phyloP scores from a whole-genome alignment of 2,329 filamentous ascomycete species.

The Hypoxylon sp. region DNA sequence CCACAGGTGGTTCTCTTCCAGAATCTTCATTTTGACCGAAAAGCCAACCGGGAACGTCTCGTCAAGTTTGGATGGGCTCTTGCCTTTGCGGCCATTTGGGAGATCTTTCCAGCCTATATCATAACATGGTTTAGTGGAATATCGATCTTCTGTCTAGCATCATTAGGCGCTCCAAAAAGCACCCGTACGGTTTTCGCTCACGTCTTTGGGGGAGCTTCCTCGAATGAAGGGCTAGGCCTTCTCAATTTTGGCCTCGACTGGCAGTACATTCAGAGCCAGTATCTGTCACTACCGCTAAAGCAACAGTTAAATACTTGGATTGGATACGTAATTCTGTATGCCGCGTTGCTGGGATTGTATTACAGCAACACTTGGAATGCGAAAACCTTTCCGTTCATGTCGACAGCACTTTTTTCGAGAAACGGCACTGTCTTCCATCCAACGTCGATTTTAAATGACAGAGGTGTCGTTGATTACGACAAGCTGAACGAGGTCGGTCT shows the following conservation, averaged over 20 bases:
- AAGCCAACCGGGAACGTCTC: slow-evolving; percentile 66
- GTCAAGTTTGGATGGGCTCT: slow-evolving; percentile 68
- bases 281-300: slow-evolving; percentile 67
- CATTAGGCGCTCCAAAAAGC: slow-evolving; percentile 64
- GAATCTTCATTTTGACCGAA: slow-evolving; percentile 66
- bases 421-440: slow-evolving; percentile 31
- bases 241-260: slow-evolving; percentile 68
- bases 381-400: slow-evolving; percentile 68
- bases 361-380: slow-evolving; percentile 65
- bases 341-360: slow-evolving; percentile 67
- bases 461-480: slow-evolving; percentile 19
- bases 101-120: slow-evolving; percentile 69
- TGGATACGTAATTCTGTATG: slow-evolving; percentile 65
- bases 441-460: slow-evolving; percentile 26
- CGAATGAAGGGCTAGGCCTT: slow-evolving; percentile 67
- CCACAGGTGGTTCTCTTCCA: slow-evolving; percentile 69
- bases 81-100: slow-evolving; percentile 64
- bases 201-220: slow-evolving; percentile 66
- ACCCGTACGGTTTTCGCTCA: slow-evolving; percentile 62
- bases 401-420: slow-evolving; percentile 54
- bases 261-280: slow-evolving; percentile 70
- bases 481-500: slow-evolving; percentile 30
- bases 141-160: slow-evolving; percentile 68
- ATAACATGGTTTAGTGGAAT: slow-evolving; percentile 69
- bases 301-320: slow-evolving; percentile 63